Base-by-base conservation (phyloP, 306 rosid genomes). In the Lagenaria siceraria region DNA sequence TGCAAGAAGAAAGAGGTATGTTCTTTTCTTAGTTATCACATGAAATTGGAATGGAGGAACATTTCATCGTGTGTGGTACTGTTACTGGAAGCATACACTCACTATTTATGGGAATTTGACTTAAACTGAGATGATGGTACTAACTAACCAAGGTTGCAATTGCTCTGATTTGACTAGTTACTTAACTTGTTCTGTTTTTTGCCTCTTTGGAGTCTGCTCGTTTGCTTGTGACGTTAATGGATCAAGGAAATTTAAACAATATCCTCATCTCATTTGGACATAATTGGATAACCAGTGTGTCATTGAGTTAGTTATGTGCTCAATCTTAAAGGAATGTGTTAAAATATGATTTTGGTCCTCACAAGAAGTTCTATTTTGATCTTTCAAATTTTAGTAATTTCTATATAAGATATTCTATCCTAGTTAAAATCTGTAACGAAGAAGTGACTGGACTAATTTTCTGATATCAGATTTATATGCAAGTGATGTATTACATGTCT, bases 1-100 rank as follows among this genome's bases (percentile, higher is more conserved):
- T 94, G 98, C 83, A 94, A 94, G 89, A 94, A 91, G 84, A 90
- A 87, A 76, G 98, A 94, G 98, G 98, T 94, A 88, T 42, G 53
- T 36, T 22, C 40, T 72, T 33, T 52, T 77, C 36, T 75, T 22
- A 80, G 48, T 9, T 25, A 60, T 64, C 7, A 77, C 27, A 25
- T 69, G 64, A 24, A 59, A 59, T 25, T 59, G 35, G 18, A 25
- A 8, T 25, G 64, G 19, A 8, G 64, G 33, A 25, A 59, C 33
- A 25, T 59, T 59, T 59, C 12, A 18, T 59, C 0, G 12, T 13
- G 35, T 59, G 33, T 59, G 64, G 1, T 5, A 59, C 18, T 24
- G 35, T 24, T 59, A 25, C 64, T 59, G 64, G 25, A 25, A 59
- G 8, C 8, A 24, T 59, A 24, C 10, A 35, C 64, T 59, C 35